Percentiles rank a stretch among this genome's conserved stretches.
These are phyloP conservation scores for Candida cerambycidarum DNA, from an alignment of 805 yeast species.

Conservation along the genomic window DNA sequence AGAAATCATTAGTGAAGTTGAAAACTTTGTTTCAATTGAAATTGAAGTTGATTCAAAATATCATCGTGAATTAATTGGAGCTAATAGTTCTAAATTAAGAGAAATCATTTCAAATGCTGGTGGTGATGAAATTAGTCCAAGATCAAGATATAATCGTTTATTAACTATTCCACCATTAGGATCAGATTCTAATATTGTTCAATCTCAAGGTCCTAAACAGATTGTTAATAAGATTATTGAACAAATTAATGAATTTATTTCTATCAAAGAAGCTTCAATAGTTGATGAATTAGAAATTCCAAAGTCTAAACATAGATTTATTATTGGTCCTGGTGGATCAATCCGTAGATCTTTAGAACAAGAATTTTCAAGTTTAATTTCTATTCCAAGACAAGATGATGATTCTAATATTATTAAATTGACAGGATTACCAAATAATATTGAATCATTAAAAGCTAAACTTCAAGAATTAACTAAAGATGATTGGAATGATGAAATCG, in stretches of 20 bases:
- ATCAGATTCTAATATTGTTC: constrained; percentile 57
- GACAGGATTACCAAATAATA: constrained; percentile 64
- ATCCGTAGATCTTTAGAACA: constrained; percentile 70
- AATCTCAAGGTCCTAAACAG: constrained; percentile 70
- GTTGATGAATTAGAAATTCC: constrained; percentile 58
- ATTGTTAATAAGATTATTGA: constrained; percentile 69
- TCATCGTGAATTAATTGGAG: constrained; percentile 76
- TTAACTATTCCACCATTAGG: constrained; percentile 70
- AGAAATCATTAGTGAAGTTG: constrained; percentile 61
- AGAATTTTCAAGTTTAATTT: constrained; percentile 61
- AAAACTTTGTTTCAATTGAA: constrained; percentile 57
- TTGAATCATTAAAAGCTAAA: constrained; percentile 62
- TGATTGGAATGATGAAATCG: constrained; percentile 51
- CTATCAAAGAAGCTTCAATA: constrained; percentile 59
- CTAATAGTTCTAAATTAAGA: constrained; percentile 69
- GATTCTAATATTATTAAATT: constrained; percentile 53
- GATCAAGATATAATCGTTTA: constrained; percentile 50
- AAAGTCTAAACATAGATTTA: constrained; percentile 67
- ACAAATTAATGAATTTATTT: constrained; percentile 62
- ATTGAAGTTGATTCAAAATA: constrained; percentile 71
- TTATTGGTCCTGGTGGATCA: constrained; percentile 82
- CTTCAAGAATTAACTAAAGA: constrained; percentile 62
- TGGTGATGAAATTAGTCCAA: constrained; percentile 48
- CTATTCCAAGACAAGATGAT: constrained; percentile 62
- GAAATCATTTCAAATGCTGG: constrained; percentile 80